Conservation (phyloP, 768 basidiomycete species). For the Trametes cingulata region DNA sequence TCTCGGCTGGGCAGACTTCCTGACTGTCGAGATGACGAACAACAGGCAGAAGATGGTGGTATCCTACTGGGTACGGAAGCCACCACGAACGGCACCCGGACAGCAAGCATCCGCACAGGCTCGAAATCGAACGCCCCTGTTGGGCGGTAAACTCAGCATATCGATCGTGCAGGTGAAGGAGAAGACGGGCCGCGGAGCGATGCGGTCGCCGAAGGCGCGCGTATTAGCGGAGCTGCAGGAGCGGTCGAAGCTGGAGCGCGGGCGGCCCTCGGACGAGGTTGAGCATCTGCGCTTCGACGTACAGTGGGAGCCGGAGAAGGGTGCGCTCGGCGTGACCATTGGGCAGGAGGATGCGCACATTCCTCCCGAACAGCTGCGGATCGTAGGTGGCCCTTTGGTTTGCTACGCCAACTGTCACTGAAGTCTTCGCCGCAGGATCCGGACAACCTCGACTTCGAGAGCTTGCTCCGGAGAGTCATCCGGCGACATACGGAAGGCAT, state of each 20-base stretch:
- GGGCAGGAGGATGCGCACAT: constrained; percentile 48
- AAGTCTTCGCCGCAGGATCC: constrained; percentile 48
- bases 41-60: constrained; percentile 68
- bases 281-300: constrained; percentile 70
- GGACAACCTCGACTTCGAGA: constrained; percentile 72
- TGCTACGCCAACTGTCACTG: background rate
- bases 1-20: constrained; percentile 83
- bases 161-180: constrained; percentile 59
- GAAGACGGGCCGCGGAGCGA: constrained; percentile 44
- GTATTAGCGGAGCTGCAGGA: constrained; percentile 64
- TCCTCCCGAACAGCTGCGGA: constrained; percentile 42
- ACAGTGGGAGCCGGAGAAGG: constrained; percentile 73
- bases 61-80: constrained; percentile 79
- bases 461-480: constrained; percentile 62
- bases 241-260: constrained; percentile 56
- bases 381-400: constrained; percentile 52
- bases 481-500: constrained; percentile 65
- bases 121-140: constrained; percentile 47
- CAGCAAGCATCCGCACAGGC: constrained; percentile 30
- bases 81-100: constrained; percentile 32
- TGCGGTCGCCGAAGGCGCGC: constrained; percentile 54
- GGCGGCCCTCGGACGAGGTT: constrained; percentile 70
- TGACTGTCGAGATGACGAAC: constrained; percentile 68
- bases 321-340: constrained; percentile 62
- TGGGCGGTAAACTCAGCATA: constrained; percentile 75